These are phyloP conservation scores for Amaranthus tricolor DNA, from an alignment of 179 eudicot species.

Conservation along the genomic window DNA sequence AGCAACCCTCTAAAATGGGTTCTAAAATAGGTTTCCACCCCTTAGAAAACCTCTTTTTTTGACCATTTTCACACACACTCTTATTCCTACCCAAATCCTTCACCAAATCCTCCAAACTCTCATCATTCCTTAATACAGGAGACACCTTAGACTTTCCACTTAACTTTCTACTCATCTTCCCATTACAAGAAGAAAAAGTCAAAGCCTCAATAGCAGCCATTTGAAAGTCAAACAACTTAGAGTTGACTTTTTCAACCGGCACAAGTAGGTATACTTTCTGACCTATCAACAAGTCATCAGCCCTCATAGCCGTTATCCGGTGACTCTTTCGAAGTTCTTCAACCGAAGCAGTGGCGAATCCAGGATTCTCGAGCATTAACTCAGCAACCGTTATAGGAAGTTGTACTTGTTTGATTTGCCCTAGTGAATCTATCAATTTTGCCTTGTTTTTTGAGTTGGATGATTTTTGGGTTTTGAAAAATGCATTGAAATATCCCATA, in stretches of 20 bases:
- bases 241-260: conserved; percentile 41
- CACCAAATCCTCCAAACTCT: conserved; percentile 5
- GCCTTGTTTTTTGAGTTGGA: conserved; percentile 6
- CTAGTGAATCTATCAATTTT: conserved; percentile 25
- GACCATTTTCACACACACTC: conserved; percentile 15
- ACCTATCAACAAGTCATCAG: conserved; percentile 34
- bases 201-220: conserved; percentile 20
- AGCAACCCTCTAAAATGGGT: conserved; percentile 23
- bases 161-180: conserved; percentile 12
- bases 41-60: conserved; percentile 17
- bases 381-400: conserved; percentile 60
- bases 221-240: conserved; percentile 26
- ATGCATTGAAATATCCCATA: conserved; percentile 22
- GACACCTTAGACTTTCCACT: conserved; percentile 30
- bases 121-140: background rate
- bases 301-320: conserved; percentile 21
- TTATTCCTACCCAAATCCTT: conserved; percentile 10
- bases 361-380: conserved; percentile 75
- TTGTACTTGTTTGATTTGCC: conserved; percentile 11
- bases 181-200: conserved; percentile 3
- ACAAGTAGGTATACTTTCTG: conserved; percentile 66
- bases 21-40: conserved; percentile 30
- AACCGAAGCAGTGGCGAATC: conserved; percentile 14
- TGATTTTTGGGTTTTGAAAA: background rate
- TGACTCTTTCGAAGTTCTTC: conserved; percentile 26